phyloP scores from a whole-genome alignment of 2,329 filamentous ascomycete species.

The Clarireedia hainanense region DNA sequence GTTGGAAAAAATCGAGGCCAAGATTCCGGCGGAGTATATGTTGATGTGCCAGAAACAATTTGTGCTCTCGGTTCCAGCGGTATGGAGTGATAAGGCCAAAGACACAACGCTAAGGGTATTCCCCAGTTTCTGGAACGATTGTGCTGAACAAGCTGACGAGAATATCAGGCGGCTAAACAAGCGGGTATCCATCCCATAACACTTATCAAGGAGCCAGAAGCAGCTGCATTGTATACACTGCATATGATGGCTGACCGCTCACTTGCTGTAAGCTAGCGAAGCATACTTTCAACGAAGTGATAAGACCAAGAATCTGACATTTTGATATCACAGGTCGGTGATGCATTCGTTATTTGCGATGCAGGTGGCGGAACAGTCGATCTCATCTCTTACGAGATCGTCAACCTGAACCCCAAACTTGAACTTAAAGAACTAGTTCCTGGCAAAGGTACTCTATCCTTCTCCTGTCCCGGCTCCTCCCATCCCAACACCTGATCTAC shows the following conservation, averaged over 20 bases:
- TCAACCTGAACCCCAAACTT: conserved; percentile 12
- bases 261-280: conserved; percentile 9
- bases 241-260: conserved; percentile 9
- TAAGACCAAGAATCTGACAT: not conserved
- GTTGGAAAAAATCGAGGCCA: conserved; percentile 36
- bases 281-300: conserved; percentile 12
- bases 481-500: not conserved
- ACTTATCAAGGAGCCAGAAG: conserved; percentile 16
- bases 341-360: conserved; percentile 28
- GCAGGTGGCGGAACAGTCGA: conserved; percentile 30
- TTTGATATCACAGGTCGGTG: conserved; percentile 12
- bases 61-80: conserved; percentile 49
- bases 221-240: conserved; percentile 14
- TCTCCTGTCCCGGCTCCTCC: not conserved
- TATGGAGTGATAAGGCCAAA: conserved; percentile 49
- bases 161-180: conserved; percentile 8
- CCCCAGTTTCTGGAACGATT: not conserved
- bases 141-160: not conserved
- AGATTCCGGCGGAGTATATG: conserved; percentile 37
- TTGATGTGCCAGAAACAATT: conserved; percentile 42
- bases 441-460: conserved; percentile 12
- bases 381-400: conserved; percentile 26
- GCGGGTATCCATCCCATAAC: conserved; percentile 8
- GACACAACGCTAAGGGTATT: conserved; percentile 41
- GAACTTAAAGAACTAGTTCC: conserved; percentile 23